Conservation (phyloP, 768 basidiomycete species). For the Tulasnella sp. region DNA sequence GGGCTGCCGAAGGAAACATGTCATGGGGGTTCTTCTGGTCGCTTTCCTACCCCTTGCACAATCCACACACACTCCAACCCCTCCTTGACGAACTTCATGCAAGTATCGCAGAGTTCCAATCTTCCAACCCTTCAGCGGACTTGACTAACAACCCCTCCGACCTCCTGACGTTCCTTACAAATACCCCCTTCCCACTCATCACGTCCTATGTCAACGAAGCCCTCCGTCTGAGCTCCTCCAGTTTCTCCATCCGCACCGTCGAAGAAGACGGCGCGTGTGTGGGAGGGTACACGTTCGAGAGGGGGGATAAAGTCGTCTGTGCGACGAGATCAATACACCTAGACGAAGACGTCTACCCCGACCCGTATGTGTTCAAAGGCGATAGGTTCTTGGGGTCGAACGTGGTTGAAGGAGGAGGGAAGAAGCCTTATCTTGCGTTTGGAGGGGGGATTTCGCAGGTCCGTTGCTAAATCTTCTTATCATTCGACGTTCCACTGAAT, state of each 20-base stretch:
- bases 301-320: slow-evolving; percentile 3
- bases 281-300: slow-evolving; percentile 1
- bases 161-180: neutral
- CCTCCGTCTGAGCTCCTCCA: neutral
- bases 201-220: neutral
- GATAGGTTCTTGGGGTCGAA: slow-evolving; percentile 3
- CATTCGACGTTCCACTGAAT: neutral
- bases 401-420: neutral
- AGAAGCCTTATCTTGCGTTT: slow-evolving; percentile 5
- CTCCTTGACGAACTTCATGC: slow-evolving; percentile 9
- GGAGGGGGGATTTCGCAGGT: slow-evolving; percentile 15
- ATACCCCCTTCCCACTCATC: slow-evolving; percentile 1
- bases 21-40: slow-evolving; percentile 10
- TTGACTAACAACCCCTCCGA: neutral
- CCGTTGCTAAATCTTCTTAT: slow-evolving; percentile 1
- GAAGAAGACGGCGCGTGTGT: neutral
- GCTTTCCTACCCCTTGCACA: neutral
- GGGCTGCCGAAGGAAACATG: slow-evolving; percentile 16
- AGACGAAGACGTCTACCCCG: neutral
- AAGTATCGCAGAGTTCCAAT: neutral
- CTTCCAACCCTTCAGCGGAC: neutral
- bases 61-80: neutral
- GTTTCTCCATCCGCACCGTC: slow-evolving; percentile 10
- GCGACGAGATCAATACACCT: neutral
- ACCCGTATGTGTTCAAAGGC: neutral